A percentile compares a stretch with the other conserved stretches of the same genome.
Conservation (phyloP, 2,329 filamentous ascomycete genomes). For the Aurifilum marmelostoma region DNA sequence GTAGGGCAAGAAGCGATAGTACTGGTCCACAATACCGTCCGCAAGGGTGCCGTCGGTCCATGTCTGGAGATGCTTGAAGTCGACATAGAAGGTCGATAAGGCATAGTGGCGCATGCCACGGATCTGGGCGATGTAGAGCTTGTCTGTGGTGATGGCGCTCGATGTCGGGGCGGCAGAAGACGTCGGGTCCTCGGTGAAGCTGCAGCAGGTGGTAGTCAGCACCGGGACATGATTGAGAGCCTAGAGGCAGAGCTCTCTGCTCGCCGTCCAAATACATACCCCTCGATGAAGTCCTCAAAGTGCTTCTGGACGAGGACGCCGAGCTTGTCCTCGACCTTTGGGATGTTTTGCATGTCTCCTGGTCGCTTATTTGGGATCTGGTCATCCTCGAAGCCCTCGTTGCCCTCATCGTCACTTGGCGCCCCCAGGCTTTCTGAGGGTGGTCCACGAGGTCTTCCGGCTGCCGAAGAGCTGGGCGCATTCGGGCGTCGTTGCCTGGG, state of each 20-base stretch:
- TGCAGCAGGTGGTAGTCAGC: constrained; percentile 32
- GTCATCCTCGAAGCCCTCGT: constrained; percentile 65
- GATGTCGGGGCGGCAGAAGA: constrained; percentile 66
- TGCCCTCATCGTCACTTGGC: constrained; percentile 62
- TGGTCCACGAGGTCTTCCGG: constrained; percentile 57
- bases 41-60: constrained; percentile 81
- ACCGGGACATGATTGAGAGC: constrained; percentile 21
- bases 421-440: constrained; percentile 65
- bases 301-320: constrained; percentile 74
- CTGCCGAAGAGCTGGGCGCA: constrained; percentile 53
- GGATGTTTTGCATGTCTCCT: constrained; percentile 57
- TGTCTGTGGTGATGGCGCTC: constrained; percentile 74
- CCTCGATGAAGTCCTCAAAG: constrained; percentile 80
- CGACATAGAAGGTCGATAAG: constrained; percentile 85
- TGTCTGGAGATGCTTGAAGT: constrained; percentile 80
- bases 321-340: constrained; percentile 75
- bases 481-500: constrained; percentile 48
- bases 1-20: constrained; percentile 94
- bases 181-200: constrained; percentile 70
- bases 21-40: constrained; percentile 83
- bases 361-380: constrained; percentile 59
- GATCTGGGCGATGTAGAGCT: constrained; percentile 85
- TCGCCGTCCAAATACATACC: constrained; percentile 50
- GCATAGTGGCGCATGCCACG: constrained; percentile 73
- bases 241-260: constrained; percentile 1